Evolutionary conservation across 1,284 basidiomycete genomes (phyloP), one percentile per base, ranked within the genome.

Genomic region (Athelia psychrophila): DNA sequence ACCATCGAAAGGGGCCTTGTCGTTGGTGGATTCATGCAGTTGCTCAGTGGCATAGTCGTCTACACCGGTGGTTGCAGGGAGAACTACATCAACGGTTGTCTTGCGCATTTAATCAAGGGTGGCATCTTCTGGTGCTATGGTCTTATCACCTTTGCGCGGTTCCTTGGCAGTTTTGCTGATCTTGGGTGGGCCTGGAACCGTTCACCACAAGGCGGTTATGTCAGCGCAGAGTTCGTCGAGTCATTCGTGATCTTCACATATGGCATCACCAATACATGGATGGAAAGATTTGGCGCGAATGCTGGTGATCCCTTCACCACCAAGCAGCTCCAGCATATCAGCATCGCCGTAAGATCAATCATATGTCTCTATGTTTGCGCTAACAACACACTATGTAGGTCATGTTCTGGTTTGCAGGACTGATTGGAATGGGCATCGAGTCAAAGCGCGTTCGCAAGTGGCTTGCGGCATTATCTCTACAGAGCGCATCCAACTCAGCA

Each of bases 121-220:
- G 83, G 79, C 30, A 93, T 95, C 56, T 95, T 95, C 73, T 94
- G 91, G 85, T 85, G 82, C 60, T 98, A 95, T 67, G 96, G 95
- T 13, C 71, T 98, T 4, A 71, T 93, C 51, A 87, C 91, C 0
- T 98, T 97, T 66, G 89, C 83, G 22, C 90, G 96, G 20, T 98
- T 93, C 74, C 82, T 97, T 49, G 96, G 96, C 20, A 84, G 92
- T 0, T 95, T 89, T 66, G 83, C 93, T 13, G 86, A 93, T 53
- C 71, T 86, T 36, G 95, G 95, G 1, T 98, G 95, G 95, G 92
- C 96, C 6, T 98, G 96, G 96, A 98, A 98, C 68, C 74, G 79
- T 33, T 71, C 82, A 0, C 84, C 83, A 1, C 64, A 64, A 8
- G 71, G 72, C 6, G 70, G 69, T 52, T 72, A 76, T 46, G 77